Evolutionary conservation across 768 basidiomycete genomes (phyloP).

Genomic region (Podaxis rugospora): DNA sequence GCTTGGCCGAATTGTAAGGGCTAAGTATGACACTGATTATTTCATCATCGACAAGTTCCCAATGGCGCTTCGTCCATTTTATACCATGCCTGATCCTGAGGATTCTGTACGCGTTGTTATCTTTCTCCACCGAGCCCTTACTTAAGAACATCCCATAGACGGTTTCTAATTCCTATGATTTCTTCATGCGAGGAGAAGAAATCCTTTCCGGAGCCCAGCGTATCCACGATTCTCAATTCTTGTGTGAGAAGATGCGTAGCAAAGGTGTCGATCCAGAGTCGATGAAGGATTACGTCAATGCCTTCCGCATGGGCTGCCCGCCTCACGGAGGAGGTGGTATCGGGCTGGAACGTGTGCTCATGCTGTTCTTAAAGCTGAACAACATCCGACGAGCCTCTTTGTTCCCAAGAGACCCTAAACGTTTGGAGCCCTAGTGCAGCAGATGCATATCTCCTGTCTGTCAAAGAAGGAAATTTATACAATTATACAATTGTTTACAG

Average conservation of each 20-base stretch:
- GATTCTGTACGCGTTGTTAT: conserved; percentile 60
- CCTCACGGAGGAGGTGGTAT: conserved; percentile 98
- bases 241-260: conserved; percentile 78
- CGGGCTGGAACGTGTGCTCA: conserved; percentile 90
- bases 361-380: conserved; percentile 96
- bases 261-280: conserved; percentile 88
- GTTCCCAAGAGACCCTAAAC: conserved; percentile 97
- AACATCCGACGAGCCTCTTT: conserved; percentile 91
- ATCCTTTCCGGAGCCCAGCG: conserved; percentile 98
- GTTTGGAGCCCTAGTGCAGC: conserved; percentile 68
- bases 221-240: conserved; percentile 84
- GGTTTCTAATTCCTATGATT: conserved; percentile 98
- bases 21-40: conserved; percentile 96
- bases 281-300: conserved; percentile 92
- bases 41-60: conserved; percentile 99
- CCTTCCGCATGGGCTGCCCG: conserved; percentile 90
- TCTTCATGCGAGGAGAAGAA: conserved; percentile 99
- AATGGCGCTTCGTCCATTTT: conserved; percentile 91
- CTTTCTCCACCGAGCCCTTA: conserved; percentile 4
- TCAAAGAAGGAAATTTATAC: conserved; percentile 3
- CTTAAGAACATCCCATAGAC: conserved; percentile 39
- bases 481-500: conserved; percentile 9
- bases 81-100: conserved; percentile 96
- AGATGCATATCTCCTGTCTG: neutral
- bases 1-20: conserved; percentile 84